Percentiles rank a stretch among this genome's conserved stretches.
phyloP scores from a whole-genome alignment of 2,329 filamentous ascomycete genomes.

The Sporothrix luriei region DNA sequence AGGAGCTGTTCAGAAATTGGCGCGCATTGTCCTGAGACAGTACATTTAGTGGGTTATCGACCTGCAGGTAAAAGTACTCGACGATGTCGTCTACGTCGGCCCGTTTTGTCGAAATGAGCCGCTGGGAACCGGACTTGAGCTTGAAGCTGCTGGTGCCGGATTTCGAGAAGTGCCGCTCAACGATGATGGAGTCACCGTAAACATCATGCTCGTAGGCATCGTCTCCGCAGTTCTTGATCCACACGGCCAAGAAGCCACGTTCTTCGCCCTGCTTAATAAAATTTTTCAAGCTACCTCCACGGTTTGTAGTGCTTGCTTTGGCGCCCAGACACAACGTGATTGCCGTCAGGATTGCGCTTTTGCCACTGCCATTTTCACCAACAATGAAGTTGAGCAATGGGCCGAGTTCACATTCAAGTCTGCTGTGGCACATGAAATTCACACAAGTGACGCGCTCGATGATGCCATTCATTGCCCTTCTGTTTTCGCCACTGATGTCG shows the following conservation, averaged over 20 bases:
- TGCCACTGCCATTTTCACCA: constrained; percentile 95
- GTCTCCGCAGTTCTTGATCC: constrained; percentile 85
- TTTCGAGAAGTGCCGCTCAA: constrained; percentile 86
- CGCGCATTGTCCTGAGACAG: constrained; percentile 93
- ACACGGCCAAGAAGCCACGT: constrained; percentile 73
- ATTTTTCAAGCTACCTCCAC: constrained; percentile 83
- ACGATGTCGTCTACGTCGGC: constrained; percentile 88
- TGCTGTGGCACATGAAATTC: constrained; percentile 96
- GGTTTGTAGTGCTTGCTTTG: constrained; percentile 89
- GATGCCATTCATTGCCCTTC: constrained; percentile 79
- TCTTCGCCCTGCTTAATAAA: constrained; percentile 88
- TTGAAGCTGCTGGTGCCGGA: constrained; percentile 80
- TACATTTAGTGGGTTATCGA: constrained; percentile 95
- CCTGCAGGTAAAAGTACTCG: constrained; percentile 89
- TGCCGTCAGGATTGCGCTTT: constrained; percentile 92
- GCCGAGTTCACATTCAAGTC: constrained; percentile 80
- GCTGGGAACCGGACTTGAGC: constrained; percentile 72
- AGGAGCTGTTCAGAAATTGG: constrained; percentile 86
- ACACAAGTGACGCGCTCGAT: constrained; percentile 83
- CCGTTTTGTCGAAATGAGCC: constrained; percentile 78
- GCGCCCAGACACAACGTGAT: constrained; percentile 93
- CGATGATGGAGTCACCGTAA: constrained; percentile 81
- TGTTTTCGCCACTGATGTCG: constrained; percentile 61
- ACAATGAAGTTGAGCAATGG: constrained; percentile 98
- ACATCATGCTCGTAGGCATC: constrained; percentile 80